Evolutionary conservation across 2,329 filamentous ascomycete genomes (phyloP), one percentile per base, ranked within the genome.

Genomic region (Oidium heveae): DNA sequence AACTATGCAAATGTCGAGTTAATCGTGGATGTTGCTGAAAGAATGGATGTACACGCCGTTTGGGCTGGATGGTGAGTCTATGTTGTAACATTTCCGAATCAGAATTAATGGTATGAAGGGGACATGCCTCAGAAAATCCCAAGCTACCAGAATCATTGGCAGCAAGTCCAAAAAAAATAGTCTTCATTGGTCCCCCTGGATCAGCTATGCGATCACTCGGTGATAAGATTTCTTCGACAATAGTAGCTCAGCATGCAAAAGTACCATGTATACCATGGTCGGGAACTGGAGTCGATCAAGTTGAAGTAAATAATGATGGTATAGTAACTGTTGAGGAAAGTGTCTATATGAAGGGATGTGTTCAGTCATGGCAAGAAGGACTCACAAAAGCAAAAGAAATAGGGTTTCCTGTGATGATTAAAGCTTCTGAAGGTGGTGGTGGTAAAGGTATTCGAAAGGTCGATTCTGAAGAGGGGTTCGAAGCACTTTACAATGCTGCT

Each of bases 241-340:
- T 98, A 65, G 91, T 98, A 59, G 91, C 91, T 66, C 91, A 98
- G 70, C 91, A 98, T 70, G 91, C 91, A 53, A 73, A 82, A 47
- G 93, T 98, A 50, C 91, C 91, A 46, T 98, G 91, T 66, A 98
- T 98, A 66, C 91, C 91, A n/a, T 98, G 91, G 91, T 98, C 91
- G 51, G 91, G 91, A 68, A 86, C 86, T 32, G 91, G 91, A 56
- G 86, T 98, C 24, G 77, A 86, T 60, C 69, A 83, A 55, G 91
- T 98, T 59, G 70, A 74, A 56, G 72, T 95, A 52, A 88, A 94
- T 66, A 71, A 79, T 4, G 67, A 86, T 10, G 88, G 85, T 59
- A 91, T 98, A 59, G 93, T 98, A 56, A 96, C 91, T 0, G 91
- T 98, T 57, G 74, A 78, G 43, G 87, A 94, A 54, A 72, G 86